Percentiles rank a stretch among this genome's conserved stretches.
Evolutionary conservation across 345 rosid species (phyloP).

Genomic region (Odontarrhena argentea): DNA sequence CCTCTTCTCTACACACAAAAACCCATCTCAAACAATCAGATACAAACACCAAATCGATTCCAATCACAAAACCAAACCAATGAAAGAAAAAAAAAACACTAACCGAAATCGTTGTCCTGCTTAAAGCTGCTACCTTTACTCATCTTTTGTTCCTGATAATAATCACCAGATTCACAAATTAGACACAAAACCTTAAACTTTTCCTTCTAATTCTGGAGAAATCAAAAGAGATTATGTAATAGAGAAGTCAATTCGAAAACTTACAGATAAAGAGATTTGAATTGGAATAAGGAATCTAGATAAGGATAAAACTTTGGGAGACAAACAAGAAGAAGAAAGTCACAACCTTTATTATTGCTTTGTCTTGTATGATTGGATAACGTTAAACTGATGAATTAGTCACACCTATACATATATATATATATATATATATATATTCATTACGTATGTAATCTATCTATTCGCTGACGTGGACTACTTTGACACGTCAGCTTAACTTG

Average conservation of each 20-base stretch:
- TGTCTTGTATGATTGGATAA: slow-evolving; percentile 38
- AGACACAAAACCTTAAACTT: background rate
- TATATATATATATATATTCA: no score
- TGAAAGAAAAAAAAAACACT: slow-evolving; percentile 10
- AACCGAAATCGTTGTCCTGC: slow-evolving; percentile 68
- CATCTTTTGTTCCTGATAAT: slow-evolving; percentile 43
- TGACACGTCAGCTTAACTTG: slow-evolving; percentile 35
- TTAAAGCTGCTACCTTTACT: slow-evolving; percentile 60
- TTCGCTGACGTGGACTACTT: slow-evolving; percentile 5
- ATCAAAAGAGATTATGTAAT: slow-evolving; percentile 10
- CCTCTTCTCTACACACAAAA: slow-evolving; percentile 58
- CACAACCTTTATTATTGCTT: background rate
- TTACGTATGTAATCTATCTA: background rate
- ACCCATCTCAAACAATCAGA: slow-evolving; percentile 3
- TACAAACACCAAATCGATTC: background rate
- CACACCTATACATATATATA: slow-evolving; percentile 1
- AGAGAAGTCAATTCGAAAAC: slow-evolving; percentile 19
- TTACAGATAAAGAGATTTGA: slow-evolving; percentile 20
- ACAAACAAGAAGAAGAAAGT: slow-evolving; percentile 6
- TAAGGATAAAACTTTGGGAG: slow-evolving; percentile 24
- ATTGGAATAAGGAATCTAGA: slow-evolving; percentile 10
- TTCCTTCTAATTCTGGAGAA: background rate
- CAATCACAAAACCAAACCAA: background rate
- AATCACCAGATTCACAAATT: background rate
- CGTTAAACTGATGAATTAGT: slow-evolving; percentile 9